Percentiles rank a stretch among this genome's conserved stretches.
These are phyloP conservation scores for Xylaria sp. DNA, from an alignment of 495 filamentous ascomycete genomes.

Conservation along the genomic window DNA sequence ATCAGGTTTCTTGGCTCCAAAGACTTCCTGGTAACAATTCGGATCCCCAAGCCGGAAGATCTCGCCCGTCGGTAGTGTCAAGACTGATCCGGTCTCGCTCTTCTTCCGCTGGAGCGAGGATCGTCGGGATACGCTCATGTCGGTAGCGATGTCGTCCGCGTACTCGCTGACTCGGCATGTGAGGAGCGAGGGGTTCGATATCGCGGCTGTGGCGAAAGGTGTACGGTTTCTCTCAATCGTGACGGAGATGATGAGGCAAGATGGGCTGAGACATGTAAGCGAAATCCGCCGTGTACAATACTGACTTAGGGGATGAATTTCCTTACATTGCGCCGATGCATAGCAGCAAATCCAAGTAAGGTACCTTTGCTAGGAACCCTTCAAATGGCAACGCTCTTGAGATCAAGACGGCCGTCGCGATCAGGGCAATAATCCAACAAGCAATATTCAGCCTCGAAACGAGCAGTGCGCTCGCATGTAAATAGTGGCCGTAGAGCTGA, in stretches of 20 bases:
- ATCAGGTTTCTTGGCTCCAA: not conserved
- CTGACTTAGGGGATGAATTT: too few relatives aligned
- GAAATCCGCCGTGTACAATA: not conserved
- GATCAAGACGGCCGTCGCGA: slow-evolving; percentile 36
- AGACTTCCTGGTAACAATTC: not conserved
- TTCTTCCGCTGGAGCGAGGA: slow-evolving; percentile 37
- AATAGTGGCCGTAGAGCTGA: slow-evolving; percentile 35
- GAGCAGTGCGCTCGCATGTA: slow-evolving; percentile 43
- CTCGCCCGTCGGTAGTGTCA: slow-evolving; percentile 36
- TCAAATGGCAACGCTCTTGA: slow-evolving; percentile 25
- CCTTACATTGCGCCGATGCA: slow-evolving; percentile 41
- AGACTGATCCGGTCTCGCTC: slow-evolving; percentile 33
- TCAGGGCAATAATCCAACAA: slow-evolving; percentile 36
- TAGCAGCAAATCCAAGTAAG: slow-evolving; percentile 35
- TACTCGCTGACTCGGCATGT: slow-evolving; percentile 27
- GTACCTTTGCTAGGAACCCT: slow-evolving; percentile 29
- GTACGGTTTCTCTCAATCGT: slow-evolving; percentile 38
- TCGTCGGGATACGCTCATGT: slow-evolving; percentile 39
- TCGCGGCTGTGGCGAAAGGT: slow-evolving; percentile 34
- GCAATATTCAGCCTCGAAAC: slow-evolving; percentile 37
- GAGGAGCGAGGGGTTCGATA: slow-evolving; percentile 34
- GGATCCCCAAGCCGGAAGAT: slow-evolving; percentile 35
- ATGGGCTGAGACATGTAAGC: slow-evolving; percentile 29
- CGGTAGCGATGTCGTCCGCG: slow-evolving; percentile 32
- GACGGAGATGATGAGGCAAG: slow-evolving; percentile 37